phyloP scores from a whole-genome alignment of 176 grass and related monocot species.

The Elymus sibiricus region DNA sequence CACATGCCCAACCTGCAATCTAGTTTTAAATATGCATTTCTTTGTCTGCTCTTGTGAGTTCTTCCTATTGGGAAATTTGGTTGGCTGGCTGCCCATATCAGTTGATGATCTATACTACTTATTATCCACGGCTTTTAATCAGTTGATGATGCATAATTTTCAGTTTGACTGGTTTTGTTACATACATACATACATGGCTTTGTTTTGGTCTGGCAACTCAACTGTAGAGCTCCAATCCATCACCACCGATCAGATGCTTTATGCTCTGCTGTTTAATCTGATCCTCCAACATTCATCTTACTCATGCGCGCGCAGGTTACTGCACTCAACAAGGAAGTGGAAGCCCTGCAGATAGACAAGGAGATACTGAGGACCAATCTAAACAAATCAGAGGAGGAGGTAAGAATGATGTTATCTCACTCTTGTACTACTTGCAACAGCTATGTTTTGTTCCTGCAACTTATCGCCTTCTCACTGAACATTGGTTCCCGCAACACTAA shows the following conservation, averaged over 20 bases:
- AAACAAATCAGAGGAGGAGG: constrained; percentile 83
- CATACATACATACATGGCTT: neutral
- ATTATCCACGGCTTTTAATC: no score
- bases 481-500: neutral
- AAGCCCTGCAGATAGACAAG: constrained; percentile 71
- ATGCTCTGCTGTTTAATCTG: no score
- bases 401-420: neutral
- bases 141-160: neutral
- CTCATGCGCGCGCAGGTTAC: constrained; percentile 28
- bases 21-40: neutral
- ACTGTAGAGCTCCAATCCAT: neutral
- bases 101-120: no score
- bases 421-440: neutral
- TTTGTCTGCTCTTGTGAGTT: neutral
- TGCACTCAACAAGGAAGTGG: constrained; percentile 38
- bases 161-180: neutral
- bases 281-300: neutral
- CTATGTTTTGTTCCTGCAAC: neutral
- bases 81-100: no score
- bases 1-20: neutral
- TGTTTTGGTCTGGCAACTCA: neutral
- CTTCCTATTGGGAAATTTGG: no score
- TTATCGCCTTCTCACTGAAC: neutral
- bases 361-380: constrained; percentile 70
- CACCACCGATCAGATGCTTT: neutral